These are phyloP conservation scores for Elsinoe australis DNA, from an alignment of 2,329 filamentous ascomycete genomes.

Conservation along the genomic window DNA sequence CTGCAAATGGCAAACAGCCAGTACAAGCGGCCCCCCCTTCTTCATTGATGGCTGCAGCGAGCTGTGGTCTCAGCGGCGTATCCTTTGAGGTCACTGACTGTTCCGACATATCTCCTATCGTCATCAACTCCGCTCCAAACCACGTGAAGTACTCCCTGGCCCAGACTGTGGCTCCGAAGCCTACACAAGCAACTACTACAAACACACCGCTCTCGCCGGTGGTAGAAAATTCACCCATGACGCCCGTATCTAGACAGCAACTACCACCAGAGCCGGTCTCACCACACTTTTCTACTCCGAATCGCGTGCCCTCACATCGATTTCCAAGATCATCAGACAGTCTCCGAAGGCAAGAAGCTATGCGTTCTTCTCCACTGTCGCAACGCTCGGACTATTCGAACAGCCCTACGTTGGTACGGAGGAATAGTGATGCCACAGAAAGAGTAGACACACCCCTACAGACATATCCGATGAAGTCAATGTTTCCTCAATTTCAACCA, in stretches of 20 bases:
- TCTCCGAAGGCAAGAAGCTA: neutral
- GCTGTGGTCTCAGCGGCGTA: slow-evolving; percentile 7
- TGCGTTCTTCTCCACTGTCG: slow-evolving; percentile 3
- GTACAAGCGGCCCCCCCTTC: neutral
- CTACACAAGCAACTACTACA: neutral
- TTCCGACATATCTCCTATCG: slow-evolving; percentile 8
- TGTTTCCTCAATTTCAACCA: slow-evolving; percentile 69
- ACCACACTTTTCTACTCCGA: slow-evolving; percentile 9
- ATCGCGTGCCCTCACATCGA: slow-evolving; percentile 4
- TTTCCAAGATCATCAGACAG: slow-evolving; percentile 7
- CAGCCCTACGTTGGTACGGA: slow-evolving; percentile 17
- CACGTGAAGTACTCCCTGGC: slow-evolving; percentile 7
- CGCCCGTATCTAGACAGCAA: slow-evolving; percentile 1
- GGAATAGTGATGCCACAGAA: slow-evolving; percentile 14
- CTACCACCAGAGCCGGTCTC: slow-evolving; percentile 7
- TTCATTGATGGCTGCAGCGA: slow-evolving; percentile 6
- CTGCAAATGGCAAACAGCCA: slow-evolving; percentile 8
- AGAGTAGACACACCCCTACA: slow-evolving; percentile 2
- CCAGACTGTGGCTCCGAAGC: neutral
- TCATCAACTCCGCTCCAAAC: slow-evolving; percentile 4
- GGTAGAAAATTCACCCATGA: slow-evolving; percentile 7
- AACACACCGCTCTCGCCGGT: slow-evolving; percentile 5
- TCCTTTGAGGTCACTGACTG: slow-evolving; percentile 11
- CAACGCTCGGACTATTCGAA: slow-evolving; percentile 14
- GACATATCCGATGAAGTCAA: slow-evolving; percentile 41